Base-by-base conservation (phyloP, 2,329 filamentous ascomycete species). In the Aspergillus quadrilineatus region DNA sequence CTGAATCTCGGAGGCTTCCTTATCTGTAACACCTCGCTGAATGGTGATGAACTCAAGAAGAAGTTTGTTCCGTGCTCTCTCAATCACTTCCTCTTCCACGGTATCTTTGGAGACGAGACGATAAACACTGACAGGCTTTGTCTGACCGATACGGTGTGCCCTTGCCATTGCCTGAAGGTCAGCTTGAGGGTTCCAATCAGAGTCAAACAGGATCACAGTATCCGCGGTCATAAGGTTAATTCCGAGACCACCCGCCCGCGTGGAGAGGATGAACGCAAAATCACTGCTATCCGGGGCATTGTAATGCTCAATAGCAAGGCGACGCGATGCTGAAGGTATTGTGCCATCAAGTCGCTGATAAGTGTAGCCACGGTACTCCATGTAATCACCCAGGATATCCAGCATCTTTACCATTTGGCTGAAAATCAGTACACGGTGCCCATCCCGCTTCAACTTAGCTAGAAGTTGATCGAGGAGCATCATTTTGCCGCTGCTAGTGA, bases 381-480 rank as follows among this genome's bases (percentile, higher is more conserved):
- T 85, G 70, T 99, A 99, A 67, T 99, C 93, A 45, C 91, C 90
- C 1, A 99, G 82, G 52, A 99, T 94, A 68, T 99, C 92, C 22
- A 99, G 83, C 89, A 99, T 97, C 71, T 91, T 95, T 36, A 99
- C 95, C 94, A 99, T 99, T 72, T 99, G 94, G 72, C 93, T 97
- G 80, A 99, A 99, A 63, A 99, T 97, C 61, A 99, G 79, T 10
- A 99, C 95, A 53, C 94, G 90, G 74, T 99, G 94, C 47, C 90
- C 91, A 68, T 99, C 94, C 64, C 88, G 90, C 73, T 89, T 96
- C 63, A 99, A 78, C 75, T 99, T 99, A 5, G 89, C 89, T 9
- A 99, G 82, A n/a, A 99, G 85, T 70, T 92, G 91, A 67, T 99
- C 94, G 6, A 99, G 84, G 48, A 99, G 82, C 92, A 97, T 97